These are phyloP conservation scores for Entomortierella chlamydospora DNA, from an alignment of 192 early-diverging fungal genomes.

Conservation along the genomic window DNA sequence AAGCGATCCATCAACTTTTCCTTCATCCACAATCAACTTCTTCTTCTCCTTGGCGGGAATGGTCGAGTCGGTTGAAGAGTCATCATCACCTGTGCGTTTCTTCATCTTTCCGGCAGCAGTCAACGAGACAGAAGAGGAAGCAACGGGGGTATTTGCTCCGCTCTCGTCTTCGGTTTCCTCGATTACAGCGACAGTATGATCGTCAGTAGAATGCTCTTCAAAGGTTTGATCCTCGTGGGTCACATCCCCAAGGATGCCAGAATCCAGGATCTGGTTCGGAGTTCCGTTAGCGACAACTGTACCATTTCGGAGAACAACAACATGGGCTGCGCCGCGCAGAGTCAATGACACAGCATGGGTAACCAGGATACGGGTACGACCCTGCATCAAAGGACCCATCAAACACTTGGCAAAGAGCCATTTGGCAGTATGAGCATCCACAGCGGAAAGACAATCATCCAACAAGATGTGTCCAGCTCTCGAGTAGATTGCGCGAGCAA, in stretches of 20 bases:
- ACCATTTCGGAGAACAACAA: conserved; percentile 75
- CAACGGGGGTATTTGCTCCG: conserved; percentile 8
- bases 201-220: conserved; percentile 31
- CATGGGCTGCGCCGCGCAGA: conserved; percentile 64
- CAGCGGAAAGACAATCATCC: conserved; percentile 71
- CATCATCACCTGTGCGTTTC: conserved; percentile 37
- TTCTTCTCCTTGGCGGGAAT: conserved; percentile 54
- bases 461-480: conserved; percentile 73
- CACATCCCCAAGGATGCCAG: conserved; percentile 63
- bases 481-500: conserved; percentile 87
- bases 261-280: conserved; percentile 59
- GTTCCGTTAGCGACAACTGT: conserved; percentile 63
- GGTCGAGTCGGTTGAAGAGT: conserved; percentile 60
- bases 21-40: conserved; percentile 85
- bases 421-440: conserved; percentile 73
- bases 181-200: conserved; percentile 31
- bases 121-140: conserved; percentile 24
- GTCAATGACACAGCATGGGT: conserved; percentile 86
- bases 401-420: conserved; percentile 68
- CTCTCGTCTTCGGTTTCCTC: conserved; percentile 43
- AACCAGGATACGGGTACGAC: conserved; percentile 90
- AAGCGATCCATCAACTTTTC: conserved; percentile 85
- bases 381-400: conserved; percentile 77
- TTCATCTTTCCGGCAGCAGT: conserved; percentile 47
- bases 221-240: conserved; percentile 48